Evolutionary conservation across 768 basidiomycete genomes (phyloP).

Genomic region (Phaffia australis): DNA sequence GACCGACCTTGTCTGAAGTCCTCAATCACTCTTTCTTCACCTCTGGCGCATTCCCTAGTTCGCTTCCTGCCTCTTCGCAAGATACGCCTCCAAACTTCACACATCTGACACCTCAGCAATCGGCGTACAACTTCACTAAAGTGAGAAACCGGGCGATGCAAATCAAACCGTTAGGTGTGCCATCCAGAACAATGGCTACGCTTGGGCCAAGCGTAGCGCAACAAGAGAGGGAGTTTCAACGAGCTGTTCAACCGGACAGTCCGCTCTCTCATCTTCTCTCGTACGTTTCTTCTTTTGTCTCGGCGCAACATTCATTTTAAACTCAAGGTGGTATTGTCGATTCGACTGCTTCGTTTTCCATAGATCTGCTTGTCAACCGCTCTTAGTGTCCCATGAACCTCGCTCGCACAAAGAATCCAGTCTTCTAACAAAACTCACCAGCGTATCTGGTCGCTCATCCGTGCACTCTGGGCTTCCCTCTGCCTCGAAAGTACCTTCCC

Average conservation of each 20-base stretch:
- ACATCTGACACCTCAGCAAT: slow-evolving; percentile 51
- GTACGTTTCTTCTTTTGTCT: slow-evolving; percentile 25
- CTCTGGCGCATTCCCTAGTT: slow-evolving; percentile 64
- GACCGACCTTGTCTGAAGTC: slow-evolving; percentile 76
- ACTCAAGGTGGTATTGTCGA: neutral
- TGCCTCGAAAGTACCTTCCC: slow-evolving; percentile 42
- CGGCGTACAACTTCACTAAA: slow-evolving; percentile 57
- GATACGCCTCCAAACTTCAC: slow-evolving; percentile 66
- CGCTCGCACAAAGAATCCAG: slow-evolving; percentile 4
- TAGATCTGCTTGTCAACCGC: slow-evolving; percentile 71
- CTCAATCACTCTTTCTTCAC: slow-evolving; percentile 75
- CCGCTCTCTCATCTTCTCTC: slow-evolving; percentile 83
- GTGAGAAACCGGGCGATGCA: slow-evolving; percentile 54
- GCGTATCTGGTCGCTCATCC: neutral
- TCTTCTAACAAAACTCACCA: slow-evolving; percentile 10
- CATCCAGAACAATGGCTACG: slow-evolving; percentile 27
- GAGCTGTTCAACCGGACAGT: slow-evolving; percentile 86
- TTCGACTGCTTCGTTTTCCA: neutral
- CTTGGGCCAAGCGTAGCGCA: slow-evolving; percentile 36
- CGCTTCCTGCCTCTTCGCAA: slow-evolving; percentile 68
- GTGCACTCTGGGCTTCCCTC: slow-evolving; percentile 36
- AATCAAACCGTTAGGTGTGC: slow-evolving; percentile 23
- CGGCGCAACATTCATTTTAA: neutral
- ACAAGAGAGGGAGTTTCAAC: slow-evolving; percentile 86
- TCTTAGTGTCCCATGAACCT: slow-evolving; percentile 36